Evolutionary conservation across 225 moss, liverwort and hornwort genomes (phyloP).

Genomic region (Polytrichum commune): DNA sequence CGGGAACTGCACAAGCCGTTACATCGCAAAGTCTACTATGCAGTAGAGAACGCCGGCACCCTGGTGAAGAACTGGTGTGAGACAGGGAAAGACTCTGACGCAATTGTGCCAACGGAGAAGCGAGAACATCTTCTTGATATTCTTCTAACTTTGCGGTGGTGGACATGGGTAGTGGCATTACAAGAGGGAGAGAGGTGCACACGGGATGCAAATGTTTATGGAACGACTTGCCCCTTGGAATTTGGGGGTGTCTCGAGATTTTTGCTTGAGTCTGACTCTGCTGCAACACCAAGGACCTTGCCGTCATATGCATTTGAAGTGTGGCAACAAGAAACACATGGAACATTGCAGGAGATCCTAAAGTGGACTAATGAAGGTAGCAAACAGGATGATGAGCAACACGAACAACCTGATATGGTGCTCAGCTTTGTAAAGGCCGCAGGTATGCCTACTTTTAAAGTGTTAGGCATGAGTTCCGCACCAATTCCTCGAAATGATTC

Average conservation of each 20-base stretch:
- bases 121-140: background rate
- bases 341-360: background rate
- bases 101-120: background rate
- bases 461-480: background rate
- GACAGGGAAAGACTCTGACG: background rate
- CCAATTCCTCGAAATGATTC: background rate
- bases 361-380: background rate
- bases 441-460: background rate
- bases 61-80: background rate
- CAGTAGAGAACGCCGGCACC: background rate
- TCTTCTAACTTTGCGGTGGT: background rate
- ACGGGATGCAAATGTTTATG: background rate
- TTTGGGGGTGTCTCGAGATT: background rate
- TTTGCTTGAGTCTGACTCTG: background rate
- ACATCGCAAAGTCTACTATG: background rate
- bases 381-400: background rate
- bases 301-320: background rate
- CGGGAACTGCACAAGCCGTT: background rate
- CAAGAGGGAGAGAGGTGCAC: background rate
- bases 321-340: background rate
- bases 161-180: conserved; percentile 1
- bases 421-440: background rate
- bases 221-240: background rate
- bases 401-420: background rate
- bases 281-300: background rate